Base-by-base conservation (phyloP, 2,329 filamentous ascomycete species). In the Aspergillus floridensis region DNA sequence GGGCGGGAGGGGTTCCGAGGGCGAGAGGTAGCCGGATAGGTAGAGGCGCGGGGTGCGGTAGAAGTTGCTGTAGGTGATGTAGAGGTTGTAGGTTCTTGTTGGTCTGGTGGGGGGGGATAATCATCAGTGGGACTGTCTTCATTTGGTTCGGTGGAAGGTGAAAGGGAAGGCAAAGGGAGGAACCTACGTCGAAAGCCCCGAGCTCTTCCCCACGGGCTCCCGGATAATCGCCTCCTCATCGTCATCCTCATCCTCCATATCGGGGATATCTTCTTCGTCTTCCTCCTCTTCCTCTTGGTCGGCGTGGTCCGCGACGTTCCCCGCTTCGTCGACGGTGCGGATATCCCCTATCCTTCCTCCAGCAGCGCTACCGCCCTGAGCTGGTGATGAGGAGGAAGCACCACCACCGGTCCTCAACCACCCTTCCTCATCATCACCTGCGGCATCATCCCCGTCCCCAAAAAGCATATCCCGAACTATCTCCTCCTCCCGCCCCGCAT, bases 211-310 rank as follows among this genome's bases (percentile, higher is more conserved):
- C 16, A 44, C 76, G 10, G 86, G 82, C 68, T 96, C 92, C 12
- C 90, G 84, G 70, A 98, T 98, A 72, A 99, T 98, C 49, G 95
- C 95, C 77, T 98, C 93, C 63, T 96, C 93, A 60, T 90, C 88
- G 65, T 98, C 90, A 63, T 92, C 93, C 59, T 98, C 93, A 64
- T 98, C 95, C 72, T 98, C 95, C 92, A 98, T 98, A 72, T 98
- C 93, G 0, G 93, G 93, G 63, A 98, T 97, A 70, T 97, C 93
- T 49, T 88, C 86, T 5, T 90, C 84, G 11, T 80, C 71, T 48
- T 72, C 80, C 32, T 86, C 83, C 53, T 88, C 11, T 35, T 35
- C 71, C 47, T 72, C 80, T 32, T 86, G 83, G 53, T 88, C 11
- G 11, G 32, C 32, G 5, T 12, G 88, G 58, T 93, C 91, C 14